Evolutionary conservation across 345 rosid genomes (phyloP).

Genomic region (Garcia nutans): DNA sequence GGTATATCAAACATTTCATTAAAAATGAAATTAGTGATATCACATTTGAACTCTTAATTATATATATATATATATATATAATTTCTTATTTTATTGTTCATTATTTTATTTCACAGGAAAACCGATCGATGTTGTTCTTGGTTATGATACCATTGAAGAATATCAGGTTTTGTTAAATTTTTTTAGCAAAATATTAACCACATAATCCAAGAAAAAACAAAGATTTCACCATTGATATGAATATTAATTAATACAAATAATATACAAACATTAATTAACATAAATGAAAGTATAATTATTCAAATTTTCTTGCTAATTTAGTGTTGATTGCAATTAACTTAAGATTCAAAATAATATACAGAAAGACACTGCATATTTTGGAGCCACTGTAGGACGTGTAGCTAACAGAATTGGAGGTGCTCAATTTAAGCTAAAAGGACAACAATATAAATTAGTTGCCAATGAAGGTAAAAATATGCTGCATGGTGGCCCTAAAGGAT

Average conservation of each 20-base stretch:
- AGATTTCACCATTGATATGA: no score
- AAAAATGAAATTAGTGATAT: no score
- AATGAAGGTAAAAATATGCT: constrained; percentile 78
- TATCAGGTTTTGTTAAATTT: constrained; percentile 45
- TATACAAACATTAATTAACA: no score
- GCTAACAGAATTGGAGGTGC: constrained; percentile 78
- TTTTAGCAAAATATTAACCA: no score
- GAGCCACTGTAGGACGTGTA: constrained; percentile 76
- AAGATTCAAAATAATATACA: constrained; percentile 15
- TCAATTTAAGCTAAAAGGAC: constrained; percentile 57
- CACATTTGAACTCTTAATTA: not conserved
- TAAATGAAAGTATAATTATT: no score
- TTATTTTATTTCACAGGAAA: constrained; percentile 47
- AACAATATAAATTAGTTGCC: constrained; percentile 48
- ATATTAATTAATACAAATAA: no score
- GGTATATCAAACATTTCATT: no score
- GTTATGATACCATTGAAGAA: constrained; percentile 57
- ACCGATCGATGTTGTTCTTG: constrained; percentile 63
- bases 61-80: no score
- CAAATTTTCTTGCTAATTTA: no score
- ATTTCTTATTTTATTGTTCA: not conserved
- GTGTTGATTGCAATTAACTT: no score
- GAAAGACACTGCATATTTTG: constrained; percentile 63
- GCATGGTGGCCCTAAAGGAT: constrained; percentile 81
- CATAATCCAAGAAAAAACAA: no score